Conservation (phyloP, 257 asterid species). For the Oldenlandia corymbosa region DNA sequence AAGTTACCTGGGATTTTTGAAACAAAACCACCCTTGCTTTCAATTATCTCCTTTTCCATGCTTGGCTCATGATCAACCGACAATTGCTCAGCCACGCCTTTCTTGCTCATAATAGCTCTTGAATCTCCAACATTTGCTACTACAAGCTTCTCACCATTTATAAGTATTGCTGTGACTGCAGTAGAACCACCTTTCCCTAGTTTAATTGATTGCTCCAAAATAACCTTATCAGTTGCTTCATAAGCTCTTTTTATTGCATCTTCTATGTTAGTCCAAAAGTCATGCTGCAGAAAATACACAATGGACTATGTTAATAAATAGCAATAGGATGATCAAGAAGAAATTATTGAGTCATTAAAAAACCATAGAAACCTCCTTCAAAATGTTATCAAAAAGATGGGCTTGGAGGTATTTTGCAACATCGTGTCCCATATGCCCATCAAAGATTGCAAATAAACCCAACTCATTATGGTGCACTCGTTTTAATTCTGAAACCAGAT, state of each 20-base stretch:
- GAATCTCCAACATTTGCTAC: slow-evolving; percentile 94
- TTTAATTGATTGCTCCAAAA: slow-evolving; percentile 52
- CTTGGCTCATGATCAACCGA: slow-evolving; percentile 89
- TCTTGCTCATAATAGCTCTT: slow-evolving; percentile 63
- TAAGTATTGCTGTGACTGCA: slow-evolving; percentile 82
- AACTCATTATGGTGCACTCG: slow-evolving; percentile 46
- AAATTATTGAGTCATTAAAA: background rate
- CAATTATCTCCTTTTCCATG: slow-evolving; percentile 63
- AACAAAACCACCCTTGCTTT: slow-evolving; percentile 93
- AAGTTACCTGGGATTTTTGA: slow-evolving; percentile 73
- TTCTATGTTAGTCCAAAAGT: slow-evolving; percentile 63
- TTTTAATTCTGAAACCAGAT: slow-evolving; percentile 64
- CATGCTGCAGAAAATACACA: slow-evolving; percentile 43
- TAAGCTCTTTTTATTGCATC: slow-evolving; percentile 64
- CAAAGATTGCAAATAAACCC: slow-evolving; percentile 85
- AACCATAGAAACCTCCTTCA: slow-evolving; percentile 49
- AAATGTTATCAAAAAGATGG: slow-evolving; percentile 57
- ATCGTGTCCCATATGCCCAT: slow-evolving; percentile 91
- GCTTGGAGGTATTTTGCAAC: slow-evolving; percentile 69
- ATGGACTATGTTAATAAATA: background rate
- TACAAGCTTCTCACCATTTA: slow-evolving; percentile 65
- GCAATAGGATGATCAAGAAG: slow-evolving; percentile 1
- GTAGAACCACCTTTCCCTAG: slow-evolving; percentile 93
- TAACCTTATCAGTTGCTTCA: slow-evolving; percentile 51
- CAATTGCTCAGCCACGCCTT: slow-evolving; percentile 68